Evolutionary conservation across 1,284 basidiomycete genomes (phyloP).

Genomic region (Cystobasidium slooffiae): DNA sequence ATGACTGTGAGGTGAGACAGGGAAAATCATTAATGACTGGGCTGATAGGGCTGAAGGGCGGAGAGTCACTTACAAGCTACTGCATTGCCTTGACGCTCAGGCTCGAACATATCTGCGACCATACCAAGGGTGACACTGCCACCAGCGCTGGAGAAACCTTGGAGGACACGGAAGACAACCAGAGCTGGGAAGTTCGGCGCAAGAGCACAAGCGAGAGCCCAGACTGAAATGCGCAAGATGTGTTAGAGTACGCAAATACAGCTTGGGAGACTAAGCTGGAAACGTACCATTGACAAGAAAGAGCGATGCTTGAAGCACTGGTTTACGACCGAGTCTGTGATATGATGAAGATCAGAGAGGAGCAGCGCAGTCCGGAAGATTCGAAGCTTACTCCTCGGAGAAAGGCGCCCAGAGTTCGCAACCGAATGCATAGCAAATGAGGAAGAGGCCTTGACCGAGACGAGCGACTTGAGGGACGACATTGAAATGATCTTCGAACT

Average conservation of each 20-base stretch:
- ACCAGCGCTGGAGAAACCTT: conserved; percentile 56
- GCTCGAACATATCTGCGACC: conserved; percentile 56
- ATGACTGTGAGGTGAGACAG: conserved; percentile 45
- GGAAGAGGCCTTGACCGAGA: conserved; percentile 58
- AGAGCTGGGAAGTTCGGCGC: conserved; percentile 55
- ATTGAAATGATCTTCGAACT: conserved; percentile 52
- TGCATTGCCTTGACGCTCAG: conserved; percentile 56
- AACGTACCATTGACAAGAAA: conserved; percentile 56
- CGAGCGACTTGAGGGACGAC: conserved; percentile 58
- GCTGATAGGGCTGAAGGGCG: background rate
- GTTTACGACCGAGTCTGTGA: conserved; percentile 53
- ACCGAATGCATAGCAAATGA: conserved; percentile 53
- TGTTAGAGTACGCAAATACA: too few relatives aligned
- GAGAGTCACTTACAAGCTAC: conserved; percentile 49
- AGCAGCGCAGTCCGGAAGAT: background rate
- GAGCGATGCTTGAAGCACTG: conserved; percentile 55
- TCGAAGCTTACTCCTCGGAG: conserved; percentile 52
- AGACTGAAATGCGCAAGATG: conserved; percentile 39
- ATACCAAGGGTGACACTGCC: conserved; percentile 58
- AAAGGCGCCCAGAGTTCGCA: conserved; percentile 55
- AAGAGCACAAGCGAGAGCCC: conserved; percentile 54
- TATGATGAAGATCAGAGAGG: background rate
- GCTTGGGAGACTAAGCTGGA: background rate
- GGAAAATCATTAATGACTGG: background rate
- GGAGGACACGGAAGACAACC: conserved; percentile 55